Conservation (phyloP, 23 red algal species). For the Gracilaria gracilis region DNA sequence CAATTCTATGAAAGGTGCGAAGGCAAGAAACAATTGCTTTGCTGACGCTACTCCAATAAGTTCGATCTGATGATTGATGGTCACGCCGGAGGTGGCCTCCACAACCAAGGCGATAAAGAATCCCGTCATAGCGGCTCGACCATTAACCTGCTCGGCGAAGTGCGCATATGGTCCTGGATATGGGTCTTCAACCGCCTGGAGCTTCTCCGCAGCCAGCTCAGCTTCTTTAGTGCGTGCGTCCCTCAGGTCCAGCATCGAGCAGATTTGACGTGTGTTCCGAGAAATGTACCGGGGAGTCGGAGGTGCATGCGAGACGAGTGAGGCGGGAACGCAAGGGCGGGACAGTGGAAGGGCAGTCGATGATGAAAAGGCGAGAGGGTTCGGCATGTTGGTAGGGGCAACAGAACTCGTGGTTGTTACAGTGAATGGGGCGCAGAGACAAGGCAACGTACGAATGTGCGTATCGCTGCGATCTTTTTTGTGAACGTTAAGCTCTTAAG, state of each 20-base stretch:
- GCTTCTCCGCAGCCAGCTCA: neutral
- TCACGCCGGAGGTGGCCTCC: neutral
- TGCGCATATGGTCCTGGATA: neutral
- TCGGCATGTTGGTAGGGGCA: too few species aligned
- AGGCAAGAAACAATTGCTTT: neutral
- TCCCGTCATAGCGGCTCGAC: neutral
- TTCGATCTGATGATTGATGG: neutral
- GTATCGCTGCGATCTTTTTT: too few species aligned
- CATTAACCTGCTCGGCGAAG: slow-evolving; percentile 17
- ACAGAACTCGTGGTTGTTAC: too few species aligned
- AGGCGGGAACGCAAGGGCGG: too few species aligned
- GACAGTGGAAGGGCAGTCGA: too few species aligned
- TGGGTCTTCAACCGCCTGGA: neutral
- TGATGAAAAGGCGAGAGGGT: too few species aligned
- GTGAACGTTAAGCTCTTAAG: too few species aligned
- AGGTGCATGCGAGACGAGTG: too few species aligned
- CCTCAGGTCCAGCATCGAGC: slow-evolving; percentile 11
- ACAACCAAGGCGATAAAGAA: neutral
- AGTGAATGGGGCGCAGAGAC: too few species aligned
- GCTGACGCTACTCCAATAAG: neutral
- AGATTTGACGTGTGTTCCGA: too few species aligned
- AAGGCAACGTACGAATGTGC: too few species aligned
- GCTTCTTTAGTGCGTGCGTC: neutral
- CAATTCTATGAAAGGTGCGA: slow-evolving; percentile 1
- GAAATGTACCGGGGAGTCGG: too few species aligned